Percentiles rank a stretch among this genome's conserved stretches.
Evolutionary conservation across 169 alveolate species (phyloP).

Genomic region (Cryptosporidium sp.): DNA sequence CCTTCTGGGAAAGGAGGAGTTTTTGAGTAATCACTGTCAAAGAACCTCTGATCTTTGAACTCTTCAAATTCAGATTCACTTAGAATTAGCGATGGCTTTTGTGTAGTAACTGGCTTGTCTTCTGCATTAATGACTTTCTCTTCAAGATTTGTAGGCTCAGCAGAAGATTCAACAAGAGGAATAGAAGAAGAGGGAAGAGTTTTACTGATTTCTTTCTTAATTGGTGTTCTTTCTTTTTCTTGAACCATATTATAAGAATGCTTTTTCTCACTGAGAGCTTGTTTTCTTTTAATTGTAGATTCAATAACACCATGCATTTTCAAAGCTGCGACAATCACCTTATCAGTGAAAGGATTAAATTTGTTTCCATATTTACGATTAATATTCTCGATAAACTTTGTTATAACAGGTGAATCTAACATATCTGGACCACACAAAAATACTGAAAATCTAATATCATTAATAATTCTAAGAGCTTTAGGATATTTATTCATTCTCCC

Average conservation of each 20-base stretch:
- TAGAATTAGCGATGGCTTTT: conserved; percentile 24
- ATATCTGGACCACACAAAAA: conserved; percentile 69
- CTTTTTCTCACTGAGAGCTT: not conserved
- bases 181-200: not conserved
- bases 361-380: conserved; percentile 36
- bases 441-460: conserved; percentile 53
- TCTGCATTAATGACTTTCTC: not conserved
- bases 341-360: conserved; percentile 48
- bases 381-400: conserved; percentile 22
- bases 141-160: not conserved
- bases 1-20: conserved; percentile 36
- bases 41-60: conserved; percentile 19
- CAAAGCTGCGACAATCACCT: conserved; percentile 38
- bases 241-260: not conserved
- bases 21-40: conserved; percentile 59
- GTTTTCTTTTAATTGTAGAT: conserved; percentile 3
- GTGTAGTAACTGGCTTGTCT: not conserved
- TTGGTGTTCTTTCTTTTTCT: not conserved
- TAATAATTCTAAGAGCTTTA: conserved; percentile 14
- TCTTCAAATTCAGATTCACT: conserved; percentile 62
- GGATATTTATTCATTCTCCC: conserved; percentile 43
- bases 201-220: not conserved
- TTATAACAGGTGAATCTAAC: conserved; percentile 20
- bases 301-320: conserved; percentile 32
- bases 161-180: not conserved